phyloP scores from a whole-genome alignment of 306 rosid species.

The Quercus rubra region DNA sequence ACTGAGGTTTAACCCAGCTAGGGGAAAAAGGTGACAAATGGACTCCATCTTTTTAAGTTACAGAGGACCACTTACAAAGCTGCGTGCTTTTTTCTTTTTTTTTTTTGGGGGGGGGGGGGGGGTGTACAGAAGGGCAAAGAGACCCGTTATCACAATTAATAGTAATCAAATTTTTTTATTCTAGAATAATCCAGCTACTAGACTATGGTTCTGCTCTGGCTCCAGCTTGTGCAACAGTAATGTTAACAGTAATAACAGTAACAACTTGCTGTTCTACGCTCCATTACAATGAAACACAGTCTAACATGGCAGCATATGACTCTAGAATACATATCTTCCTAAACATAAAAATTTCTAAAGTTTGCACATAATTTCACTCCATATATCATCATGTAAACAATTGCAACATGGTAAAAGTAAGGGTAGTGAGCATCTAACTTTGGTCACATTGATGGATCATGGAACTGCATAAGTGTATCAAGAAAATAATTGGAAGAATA shows the following conservation, averaged over 20 bases:
- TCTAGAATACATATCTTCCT: neutral
- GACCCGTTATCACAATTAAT: neutral
- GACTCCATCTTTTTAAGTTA: too few species aligned
- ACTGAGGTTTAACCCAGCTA: too few species aligned
- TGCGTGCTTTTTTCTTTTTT: too few species aligned
- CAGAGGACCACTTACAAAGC: too few species aligned
- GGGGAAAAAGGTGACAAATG: too few species aligned
- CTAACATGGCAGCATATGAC: neutral
- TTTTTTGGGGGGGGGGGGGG: too few species aligned
- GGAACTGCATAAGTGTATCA: neutral
- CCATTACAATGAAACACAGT: neutral
- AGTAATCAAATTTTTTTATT: neutral
- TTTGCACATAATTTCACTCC: neutral
- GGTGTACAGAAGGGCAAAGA: neutral
- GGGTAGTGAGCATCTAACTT: neutral
- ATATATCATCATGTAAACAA: neutral
- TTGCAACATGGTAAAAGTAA: neutral
- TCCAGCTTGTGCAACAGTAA: neutral
- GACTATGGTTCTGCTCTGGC: neutral
- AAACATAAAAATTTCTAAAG: neutral
- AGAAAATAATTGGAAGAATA: neutral
- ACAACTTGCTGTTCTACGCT: neutral
- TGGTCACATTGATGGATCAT: neutral
- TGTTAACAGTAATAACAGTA: neutral
- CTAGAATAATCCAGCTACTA: slow-evolving; percentile 1